Conservation (phyloP, 2,329 filamentous ascomycete genomes). For the Sclerotinia spermophila region DNA sequence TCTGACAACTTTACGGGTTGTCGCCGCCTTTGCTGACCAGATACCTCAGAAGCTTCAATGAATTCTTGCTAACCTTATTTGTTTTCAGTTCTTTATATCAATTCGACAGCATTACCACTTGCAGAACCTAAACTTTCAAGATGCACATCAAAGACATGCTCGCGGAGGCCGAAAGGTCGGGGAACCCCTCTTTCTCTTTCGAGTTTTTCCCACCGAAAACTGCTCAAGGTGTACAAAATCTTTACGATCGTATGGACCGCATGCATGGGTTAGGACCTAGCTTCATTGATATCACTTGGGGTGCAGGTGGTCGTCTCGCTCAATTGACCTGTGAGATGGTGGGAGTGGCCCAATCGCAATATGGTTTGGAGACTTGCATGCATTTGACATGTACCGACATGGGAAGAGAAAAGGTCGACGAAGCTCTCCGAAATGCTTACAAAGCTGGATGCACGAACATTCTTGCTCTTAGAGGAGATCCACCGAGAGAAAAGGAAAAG, state of each 20-base stretch:
- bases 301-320: conserved; percentile 85
- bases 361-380: conserved; percentile 98
- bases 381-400: conserved; percentile 98
- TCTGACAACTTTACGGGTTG: not conserved
- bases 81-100: conserved; percentile 14
- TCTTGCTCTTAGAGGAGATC: conserved; percentile 86
- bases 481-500: conserved; percentile 86
- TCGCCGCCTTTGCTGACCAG: not conserved
- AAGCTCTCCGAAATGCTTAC: conserved; percentile 83
- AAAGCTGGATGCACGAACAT: conserved; percentile 97
- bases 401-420: conserved; percentile 86
- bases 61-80: conserved; percentile 17
- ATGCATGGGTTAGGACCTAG: conserved; percentile 93
- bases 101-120: not conserved
- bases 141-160: conserved; percentile 98
- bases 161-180: conserved; percentile 71
- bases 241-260: conserved; percentile 98
- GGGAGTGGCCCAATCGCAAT: conserved; percentile 87
- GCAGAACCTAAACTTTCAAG: conserved; percentile 39
- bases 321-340: conserved; percentile 98
- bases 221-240: conserved; percentile 93
- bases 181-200: conserved; percentile 91
- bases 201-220: conserved; percentile 99
- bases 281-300: conserved; percentile 99
- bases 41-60: not conserved